phyloP scores from a whole-genome alignment of 352 stramenopile species.

The Phytophthora sp. region DNA sequence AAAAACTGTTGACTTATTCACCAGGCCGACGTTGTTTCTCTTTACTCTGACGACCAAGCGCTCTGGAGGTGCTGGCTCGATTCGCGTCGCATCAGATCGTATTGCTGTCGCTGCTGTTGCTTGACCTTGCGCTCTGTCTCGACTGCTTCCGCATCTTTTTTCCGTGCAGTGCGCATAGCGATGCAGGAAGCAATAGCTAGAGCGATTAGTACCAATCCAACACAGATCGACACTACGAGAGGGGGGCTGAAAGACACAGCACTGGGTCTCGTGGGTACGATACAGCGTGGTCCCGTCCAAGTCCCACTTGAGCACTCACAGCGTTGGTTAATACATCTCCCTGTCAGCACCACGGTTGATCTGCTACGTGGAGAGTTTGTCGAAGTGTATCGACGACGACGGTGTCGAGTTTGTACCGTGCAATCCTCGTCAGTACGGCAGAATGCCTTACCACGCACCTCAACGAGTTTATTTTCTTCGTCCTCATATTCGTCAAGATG shows the following conservation, averaged over 20 bases:
- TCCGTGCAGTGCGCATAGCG: slow-evolving; percentile 12
- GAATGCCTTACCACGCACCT: slow-evolving; percentile 70
- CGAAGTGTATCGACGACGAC: neutral
- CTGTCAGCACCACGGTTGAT: slow-evolving; percentile 20
- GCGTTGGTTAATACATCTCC: slow-evolving; percentile 46
- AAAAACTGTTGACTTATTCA: too few species aligned
- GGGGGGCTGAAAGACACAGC: slow-evolving; percentile 32
- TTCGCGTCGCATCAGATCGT: slow-evolving; percentile 23
- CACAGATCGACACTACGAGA: slow-evolving; percentile 15
- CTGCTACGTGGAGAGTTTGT: slow-evolving; percentile 4
- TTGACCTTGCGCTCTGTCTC: slow-evolving; percentile 28
- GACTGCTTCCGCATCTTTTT: slow-evolving; percentile 22
- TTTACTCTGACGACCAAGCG: slow-evolving; percentile 25
- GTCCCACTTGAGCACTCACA: slow-evolving; percentile 43
- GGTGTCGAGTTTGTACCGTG: slow-evolving; percentile 37
- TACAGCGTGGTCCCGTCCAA: slow-evolving; percentile 61
- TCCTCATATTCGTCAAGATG: slow-evolving; percentile 83
- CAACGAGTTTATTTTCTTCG: slow-evolving; percentile 54
- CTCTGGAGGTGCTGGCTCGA: slow-evolving; percentile 30
- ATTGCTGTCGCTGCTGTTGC: slow-evolving; percentile 35
- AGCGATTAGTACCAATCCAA: slow-evolving; percentile 20
- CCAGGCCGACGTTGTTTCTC: too few species aligned
- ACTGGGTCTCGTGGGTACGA: slow-evolving; percentile 20
- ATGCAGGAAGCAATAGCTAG: slow-evolving; percentile 21
- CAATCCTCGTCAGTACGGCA: slow-evolving; percentile 67